Conservation (phyloP, 2,329 filamentous ascomycete species). For the Neofusicoccum sp. region DNA sequence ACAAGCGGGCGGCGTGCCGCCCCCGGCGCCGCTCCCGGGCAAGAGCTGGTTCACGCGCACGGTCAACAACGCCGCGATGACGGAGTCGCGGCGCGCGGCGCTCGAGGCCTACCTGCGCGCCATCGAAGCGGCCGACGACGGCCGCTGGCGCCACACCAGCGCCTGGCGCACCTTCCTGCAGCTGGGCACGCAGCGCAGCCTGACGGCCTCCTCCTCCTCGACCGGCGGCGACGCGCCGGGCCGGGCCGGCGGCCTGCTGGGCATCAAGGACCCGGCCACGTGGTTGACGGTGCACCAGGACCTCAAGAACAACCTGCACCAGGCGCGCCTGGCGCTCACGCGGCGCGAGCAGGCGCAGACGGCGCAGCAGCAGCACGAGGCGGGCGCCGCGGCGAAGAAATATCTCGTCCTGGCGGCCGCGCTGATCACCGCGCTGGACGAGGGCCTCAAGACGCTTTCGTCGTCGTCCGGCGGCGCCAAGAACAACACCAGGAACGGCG, state of each 20-base stretch:
- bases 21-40: slow-evolving; percentile 67
- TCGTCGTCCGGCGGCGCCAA: slow-evolving; percentile 32
- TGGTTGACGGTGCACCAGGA: slow-evolving; percentile 79
- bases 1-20: slow-evolving; percentile 65
- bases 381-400: slow-evolving; percentile 73
- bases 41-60: slow-evolving; percentile 73
- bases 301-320: slow-evolving; percentile 70
- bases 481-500: slow-evolving; percentile 27
- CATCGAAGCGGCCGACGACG: slow-evolving; percentile 73
- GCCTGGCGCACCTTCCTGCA: slow-evolving; percentile 76
- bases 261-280: slow-evolving; percentile 28
- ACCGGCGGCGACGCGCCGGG: neutral
- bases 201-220: neutral
- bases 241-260: slow-evolving; percentile 11
- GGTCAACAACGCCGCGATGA: slow-evolving; percentile 67
- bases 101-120: slow-evolving; percentile 73
- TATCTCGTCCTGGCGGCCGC: slow-evolving; percentile 70
- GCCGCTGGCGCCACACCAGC: slow-evolving; percentile 72
- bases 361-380: slow-evolving; percentile 66
- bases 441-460: slow-evolving; percentile 57
- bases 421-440: slow-evolving; percentile 64
- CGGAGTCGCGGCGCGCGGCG: slow-evolving; percentile 67
- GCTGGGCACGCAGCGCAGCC: slow-evolving; percentile 43
- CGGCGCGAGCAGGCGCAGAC: slow-evolving; percentile 65
- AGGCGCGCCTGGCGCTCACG: slow-evolving; percentile 67